Base-by-base conservation (phyloP, 495 filamentous ascomycete species). In the Lineolata rhizophorae region DNA sequence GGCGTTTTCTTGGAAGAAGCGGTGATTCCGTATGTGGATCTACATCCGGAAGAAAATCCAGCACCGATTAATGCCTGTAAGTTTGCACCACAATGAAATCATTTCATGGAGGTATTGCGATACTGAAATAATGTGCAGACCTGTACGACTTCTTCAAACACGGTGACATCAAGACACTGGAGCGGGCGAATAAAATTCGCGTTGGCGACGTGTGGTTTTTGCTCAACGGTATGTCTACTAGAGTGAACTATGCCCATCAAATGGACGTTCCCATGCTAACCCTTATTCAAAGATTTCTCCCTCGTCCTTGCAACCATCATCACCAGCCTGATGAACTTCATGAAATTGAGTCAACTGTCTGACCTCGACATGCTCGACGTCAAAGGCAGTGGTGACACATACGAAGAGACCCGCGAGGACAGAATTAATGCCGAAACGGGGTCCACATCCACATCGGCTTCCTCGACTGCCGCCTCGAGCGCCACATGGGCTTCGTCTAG, bases 141-240 rank as follows among this genome's bases (percentile, higher is more conserved):
- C 51, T 83, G 5, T 65, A 68, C 31, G 75, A 82, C 41, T 84
- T 80, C 49, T 79, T 62, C 62, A 69, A 64, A 45, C 65, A 83
- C 38, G 77, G 76, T 3, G 61, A 70, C 40, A 31, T 63, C 5
- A 36, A 49, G 3, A 54, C 63, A 0, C 52, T 84, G 5, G 56
- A 60, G 11, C 50, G 25, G 3, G 68, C 62, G 3, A 81, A 82
- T 39, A 45, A 53, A 2, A 61, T 84, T 30, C 58, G 60, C n/a
- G 42, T 46, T 9, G 60, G 61, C 0, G 77, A 81, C 20, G 52
- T 73, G 9, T 80, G 73, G 74, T 79, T 67, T 39, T 29, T 57
- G 1, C 47, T 76, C 4, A 72, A n/a, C n/a, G n/a, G n/a, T n/a
- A n/a, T n/a, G n/a, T n/a, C n/a, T n/a, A 70, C 29, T 14, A n/a